Conservation (phyloP, 2,329 filamentous ascomycete genomes). For the Ascochyta fabae region DNA sequence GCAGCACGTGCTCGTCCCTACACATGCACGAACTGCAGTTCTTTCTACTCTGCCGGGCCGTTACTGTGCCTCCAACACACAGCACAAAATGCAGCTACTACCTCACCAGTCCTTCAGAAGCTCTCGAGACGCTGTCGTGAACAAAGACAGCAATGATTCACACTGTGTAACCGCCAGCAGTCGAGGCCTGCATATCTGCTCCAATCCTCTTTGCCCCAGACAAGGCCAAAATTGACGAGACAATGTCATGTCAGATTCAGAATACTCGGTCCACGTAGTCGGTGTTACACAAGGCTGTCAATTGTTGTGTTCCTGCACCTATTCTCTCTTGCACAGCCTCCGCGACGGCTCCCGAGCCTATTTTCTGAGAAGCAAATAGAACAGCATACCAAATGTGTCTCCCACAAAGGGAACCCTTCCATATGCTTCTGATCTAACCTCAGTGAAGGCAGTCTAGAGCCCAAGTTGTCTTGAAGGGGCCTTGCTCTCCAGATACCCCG, state of each 20-base stretch:
- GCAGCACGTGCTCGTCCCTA: constrained; percentile 18
- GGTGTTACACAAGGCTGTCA: constrained; percentile 11
- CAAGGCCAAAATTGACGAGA: constrained; percentile 7
- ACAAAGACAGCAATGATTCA: constrained; percentile 20
- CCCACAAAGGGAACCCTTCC: not conserved
- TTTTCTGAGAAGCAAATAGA: constrained; percentile 1
- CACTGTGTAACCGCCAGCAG: constrained; percentile 18
- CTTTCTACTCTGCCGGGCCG: constrained; percentile 2
- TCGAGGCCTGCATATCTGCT: constrained; percentile 10
- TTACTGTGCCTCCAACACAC: constrained; percentile 19
- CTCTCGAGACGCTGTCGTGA: constrained; percentile 12
- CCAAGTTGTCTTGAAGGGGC: not conserved
- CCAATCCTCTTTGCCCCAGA: constrained; percentile 10
- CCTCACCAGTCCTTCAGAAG: constrained; percentile 12
- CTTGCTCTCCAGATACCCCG: not conserved
- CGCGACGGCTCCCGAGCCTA: constrained; percentile 11
- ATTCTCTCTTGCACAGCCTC: constrained; percentile 15
- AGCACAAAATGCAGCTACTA: constrained; percentile 17
- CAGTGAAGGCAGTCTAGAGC: not conserved
- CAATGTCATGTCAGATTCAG: constrained; percentile 9
- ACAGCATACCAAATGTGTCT: constrained; percentile 1
- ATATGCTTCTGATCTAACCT: not conserved
- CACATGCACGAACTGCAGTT: constrained; percentile 16
- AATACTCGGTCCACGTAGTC: constrained; percentile 10
- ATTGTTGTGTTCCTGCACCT: constrained; percentile 7